A percentile compares a stretch with the other conserved stretches of the same genome.
Conservation (phyloP, 116 monocot genomes). For the Zostera marina region DNA sequence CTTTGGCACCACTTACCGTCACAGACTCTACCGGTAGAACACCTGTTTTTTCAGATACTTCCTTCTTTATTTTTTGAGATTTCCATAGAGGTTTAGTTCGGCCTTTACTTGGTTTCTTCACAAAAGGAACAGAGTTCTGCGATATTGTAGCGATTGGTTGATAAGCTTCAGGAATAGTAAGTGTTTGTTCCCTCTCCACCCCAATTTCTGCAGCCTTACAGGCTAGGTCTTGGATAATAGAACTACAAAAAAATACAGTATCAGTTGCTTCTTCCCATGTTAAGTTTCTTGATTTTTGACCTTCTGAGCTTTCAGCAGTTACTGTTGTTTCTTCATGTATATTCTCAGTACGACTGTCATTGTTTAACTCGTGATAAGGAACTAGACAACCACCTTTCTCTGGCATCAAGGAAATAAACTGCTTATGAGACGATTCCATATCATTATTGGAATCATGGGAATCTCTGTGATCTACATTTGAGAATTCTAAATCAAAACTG, state of each 20-base stretch:
- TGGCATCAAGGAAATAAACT: no score
- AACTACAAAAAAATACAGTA: slow-evolving; percentile 75
- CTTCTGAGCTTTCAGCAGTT: slow-evolving; percentile 26
- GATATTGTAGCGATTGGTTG: slow-evolving; percentile 17
- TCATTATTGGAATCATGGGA: background rate
- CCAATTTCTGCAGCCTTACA: slow-evolving; percentile 54
- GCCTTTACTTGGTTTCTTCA: slow-evolving; percentile 9
- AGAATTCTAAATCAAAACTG: background rate
- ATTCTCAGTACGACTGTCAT: slow-evolving; percentile 2
- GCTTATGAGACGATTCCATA: background rate
- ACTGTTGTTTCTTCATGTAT: slow-evolving; percentile 30
- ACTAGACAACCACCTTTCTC: no score
- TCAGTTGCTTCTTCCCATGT: slow-evolving; percentile 81
- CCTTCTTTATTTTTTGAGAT: slow-evolving; percentile 26
- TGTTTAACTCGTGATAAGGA: background rate
- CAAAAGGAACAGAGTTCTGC: slow-evolving; percentile 15
- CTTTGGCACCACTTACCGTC: slow-evolving; percentile 12
- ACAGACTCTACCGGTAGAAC: slow-evolving; percentile 8
- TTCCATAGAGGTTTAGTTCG: slow-evolving; percentile 4
- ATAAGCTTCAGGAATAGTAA: background rate
- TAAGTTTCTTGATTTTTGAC: slow-evolving; percentile 31
- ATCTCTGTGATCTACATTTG: background rate
- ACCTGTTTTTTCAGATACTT: slow-evolving; percentile 17
- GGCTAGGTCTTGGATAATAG: slow-evolving; percentile 75
- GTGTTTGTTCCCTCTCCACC: slow-evolving; percentile 36